phyloP scores from a whole-genome alignment of 352 stramenopile species.

The Albugo laibachii region DNA sequence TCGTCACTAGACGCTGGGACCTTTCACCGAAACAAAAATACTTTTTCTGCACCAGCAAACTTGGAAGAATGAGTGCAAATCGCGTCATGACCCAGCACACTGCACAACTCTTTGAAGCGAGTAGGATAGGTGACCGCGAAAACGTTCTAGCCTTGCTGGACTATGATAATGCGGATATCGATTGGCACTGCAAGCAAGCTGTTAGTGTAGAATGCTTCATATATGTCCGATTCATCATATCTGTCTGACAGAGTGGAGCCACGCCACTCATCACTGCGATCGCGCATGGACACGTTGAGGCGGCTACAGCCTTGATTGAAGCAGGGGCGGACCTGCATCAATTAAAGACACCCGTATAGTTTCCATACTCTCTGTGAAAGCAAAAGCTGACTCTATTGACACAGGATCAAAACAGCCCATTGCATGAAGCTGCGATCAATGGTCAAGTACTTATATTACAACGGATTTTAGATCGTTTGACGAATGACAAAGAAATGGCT shows the following conservation, averaged over 20 bases:
- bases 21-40: not conserved
- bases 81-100: conserved; percentile 33
- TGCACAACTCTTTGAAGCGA: conserved; percentile 31
- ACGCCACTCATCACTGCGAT: conserved; percentile 52
- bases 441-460: conserved; percentile 27
- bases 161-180: conserved; percentile 28
- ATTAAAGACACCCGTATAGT: conserved; percentile 44
- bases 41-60: not conserved
- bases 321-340: conserved; percentile 34
- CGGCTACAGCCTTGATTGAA: conserved; percentile 32
- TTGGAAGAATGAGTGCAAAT: conserved; percentile 40
- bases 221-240: not conserved
- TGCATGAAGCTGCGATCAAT: conserved; percentile 45
- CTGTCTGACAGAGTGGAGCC: conserved; percentile 29
- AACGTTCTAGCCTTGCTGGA: conserved; percentile 20
- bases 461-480: conserved; percentile 25
- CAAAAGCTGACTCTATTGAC: not conserved
- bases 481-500: conserved; percentile 15
- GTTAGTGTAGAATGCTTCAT: conserved; percentile 11
- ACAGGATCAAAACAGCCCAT: conserved; percentile 55
- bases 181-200: conserved; percentile 51
- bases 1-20: too few species aligned
- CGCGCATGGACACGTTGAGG: conserved; percentile 25
- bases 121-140: conserved; percentile 25
- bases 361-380: too few species aligned